A percentile compares a stretch with the other conserved stretches of the same genome.
phyloP scores from a whole-genome alignment of 352 stramenopile species.

The Thalassiosira ordinaria region DNA sequence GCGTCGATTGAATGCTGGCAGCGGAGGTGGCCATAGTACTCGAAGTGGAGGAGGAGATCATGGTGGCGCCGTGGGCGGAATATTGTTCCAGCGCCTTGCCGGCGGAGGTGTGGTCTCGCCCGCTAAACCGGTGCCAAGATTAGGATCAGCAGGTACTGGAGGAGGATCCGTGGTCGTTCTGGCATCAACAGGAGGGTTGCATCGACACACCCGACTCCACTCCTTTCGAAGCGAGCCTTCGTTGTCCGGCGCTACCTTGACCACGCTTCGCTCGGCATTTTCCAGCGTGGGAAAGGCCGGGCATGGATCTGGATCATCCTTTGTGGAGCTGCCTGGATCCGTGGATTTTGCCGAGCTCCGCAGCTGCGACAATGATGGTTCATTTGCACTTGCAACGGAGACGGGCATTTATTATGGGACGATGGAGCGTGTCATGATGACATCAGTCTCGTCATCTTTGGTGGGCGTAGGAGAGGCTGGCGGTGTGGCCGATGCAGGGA shows the following conservation, averaged over 20 bases:
- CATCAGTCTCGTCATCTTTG: slow-evolving; percentile 34
- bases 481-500: slow-evolving; percentile 77
- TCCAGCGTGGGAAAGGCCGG: slow-evolving; percentile 37
- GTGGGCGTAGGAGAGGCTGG: slow-evolving; percentile 5
- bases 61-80: slow-evolving; percentile 65
- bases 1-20: slow-evolving; percentile 34
- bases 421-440: no score
- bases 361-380: slow-evolving; percentile 68
- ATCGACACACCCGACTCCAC: slow-evolving; percentile 77
- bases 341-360: slow-evolving; percentile 77
- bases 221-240: slow-evolving; percentile 66
- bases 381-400: slow-evolving; percentile 72
- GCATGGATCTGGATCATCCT: slow-evolving; percentile 49
- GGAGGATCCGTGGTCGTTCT: slow-evolving; percentile 67
- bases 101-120: neutral
- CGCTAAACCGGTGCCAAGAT: no score
- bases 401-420: slow-evolving; percentile 84
- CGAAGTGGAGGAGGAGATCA: slow-evolving; percentile 23
- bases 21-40: neutral
- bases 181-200: slow-evolving; percentile 71
- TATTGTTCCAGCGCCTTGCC: slow-evolving; percentile 72
- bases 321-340: slow-evolving; percentile 80
- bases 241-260: slow-evolving; percentile 5
- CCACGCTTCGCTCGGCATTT: slow-evolving; percentile 54
- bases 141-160: neutral